Evolutionary conservation across 257 asterid genomes (phyloP).

Genomic region (Solanum corneliomulleri): DNA sequence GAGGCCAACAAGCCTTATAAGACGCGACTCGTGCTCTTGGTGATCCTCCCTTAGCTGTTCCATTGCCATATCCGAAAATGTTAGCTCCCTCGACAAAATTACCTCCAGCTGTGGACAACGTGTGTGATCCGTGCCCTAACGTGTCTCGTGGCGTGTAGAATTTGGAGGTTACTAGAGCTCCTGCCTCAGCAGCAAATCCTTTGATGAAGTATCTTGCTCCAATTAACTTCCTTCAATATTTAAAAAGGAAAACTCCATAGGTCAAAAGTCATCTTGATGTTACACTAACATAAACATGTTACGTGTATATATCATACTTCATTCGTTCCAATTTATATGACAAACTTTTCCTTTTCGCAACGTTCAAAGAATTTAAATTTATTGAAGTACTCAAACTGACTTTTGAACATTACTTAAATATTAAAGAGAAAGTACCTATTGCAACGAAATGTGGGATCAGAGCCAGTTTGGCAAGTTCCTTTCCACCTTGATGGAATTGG

Average conservation of each 20-base stretch:
- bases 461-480: slow-evolving; percentile 62
- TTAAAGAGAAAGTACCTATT: slow-evolving; percentile 35
- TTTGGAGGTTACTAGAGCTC: slow-evolving; percentile 44
- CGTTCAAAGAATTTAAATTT: not conserved
- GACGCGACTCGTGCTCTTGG: slow-evolving; percentile 87
- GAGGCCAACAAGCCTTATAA: slow-evolving; percentile 92
- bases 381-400: not conserved
- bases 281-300: not conserved
- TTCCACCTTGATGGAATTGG: slow-evolving; percentile 80
- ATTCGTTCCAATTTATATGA: not conserved
- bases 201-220: slow-evolving; percentile 89
- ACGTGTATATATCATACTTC: not conserved
- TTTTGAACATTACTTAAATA: not conserved
- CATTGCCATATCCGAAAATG: slow-evolving; percentile 71
- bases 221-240: slow-evolving; percentile 57
- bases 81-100: slow-evolving; percentile 55
- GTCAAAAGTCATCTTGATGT: not conserved
- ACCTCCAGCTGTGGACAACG: slow-evolving; percentile 92
- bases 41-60: slow-evolving; percentile 92
- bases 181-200: slow-evolving; percentile 54
- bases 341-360: not conserved
- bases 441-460: slow-evolving; percentile 59
- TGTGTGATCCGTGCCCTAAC: slow-evolving; percentile 89
- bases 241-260: not conserved
- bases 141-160: slow-evolving; percentile 56